These are phyloP conservation scores for Tilletiaria anomala DNA, from an alignment of 1,284 basidiomycete genomes.

Conservation along the genomic window DNA sequence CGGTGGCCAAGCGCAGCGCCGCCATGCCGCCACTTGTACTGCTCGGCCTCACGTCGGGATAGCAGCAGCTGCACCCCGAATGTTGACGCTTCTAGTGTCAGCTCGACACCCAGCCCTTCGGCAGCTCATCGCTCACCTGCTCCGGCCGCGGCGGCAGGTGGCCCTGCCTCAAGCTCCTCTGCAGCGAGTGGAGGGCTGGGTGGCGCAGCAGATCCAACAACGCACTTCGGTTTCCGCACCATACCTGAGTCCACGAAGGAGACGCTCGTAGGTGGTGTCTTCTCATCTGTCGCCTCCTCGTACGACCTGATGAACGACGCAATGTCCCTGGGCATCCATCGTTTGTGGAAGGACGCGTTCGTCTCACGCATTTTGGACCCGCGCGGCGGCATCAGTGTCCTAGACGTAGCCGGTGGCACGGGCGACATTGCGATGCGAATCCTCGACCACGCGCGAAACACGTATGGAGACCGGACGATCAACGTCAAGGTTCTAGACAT, in stretches of 20 bases:
- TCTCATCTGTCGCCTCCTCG: conserved; percentile 84
- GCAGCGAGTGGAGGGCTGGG: too few species aligned
- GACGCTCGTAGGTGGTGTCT: conserved; percentile 63
- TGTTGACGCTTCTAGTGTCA: too few species aligned
- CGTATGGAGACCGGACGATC: conserved; percentile 52
- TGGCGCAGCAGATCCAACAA: too few species aligned
- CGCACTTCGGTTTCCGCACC: neutral
- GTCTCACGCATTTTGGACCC: conserved; percentile 62
- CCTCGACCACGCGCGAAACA: conserved; percentile 76
- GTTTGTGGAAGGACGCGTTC: conserved; percentile 92
- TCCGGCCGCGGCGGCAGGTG: too few species aligned
- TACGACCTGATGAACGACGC: conserved; percentile 99
- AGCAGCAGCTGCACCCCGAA: too few species aligned
- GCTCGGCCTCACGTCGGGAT: too few species aligned
- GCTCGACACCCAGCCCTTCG: too few species aligned
- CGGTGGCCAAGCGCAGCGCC: too few species aligned
- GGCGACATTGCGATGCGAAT: conserved; percentile 93
- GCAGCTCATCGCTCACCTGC: too few species aligned
- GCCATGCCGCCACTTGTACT: too few species aligned
- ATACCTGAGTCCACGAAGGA: neutral
- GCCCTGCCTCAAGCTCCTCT: too few species aligned
- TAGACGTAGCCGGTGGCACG: conserved; percentile 91
- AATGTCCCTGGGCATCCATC: conserved; percentile 86
- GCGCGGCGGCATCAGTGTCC: conserved; percentile 50
- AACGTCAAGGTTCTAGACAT: conserved; percentile 86